Evolutionary conservation across 2,329 filamentous ascomycete species (phyloP), one percentile per base, ranked within the genome.

Genomic region (Colletotrichum theobromicola): DNA sequence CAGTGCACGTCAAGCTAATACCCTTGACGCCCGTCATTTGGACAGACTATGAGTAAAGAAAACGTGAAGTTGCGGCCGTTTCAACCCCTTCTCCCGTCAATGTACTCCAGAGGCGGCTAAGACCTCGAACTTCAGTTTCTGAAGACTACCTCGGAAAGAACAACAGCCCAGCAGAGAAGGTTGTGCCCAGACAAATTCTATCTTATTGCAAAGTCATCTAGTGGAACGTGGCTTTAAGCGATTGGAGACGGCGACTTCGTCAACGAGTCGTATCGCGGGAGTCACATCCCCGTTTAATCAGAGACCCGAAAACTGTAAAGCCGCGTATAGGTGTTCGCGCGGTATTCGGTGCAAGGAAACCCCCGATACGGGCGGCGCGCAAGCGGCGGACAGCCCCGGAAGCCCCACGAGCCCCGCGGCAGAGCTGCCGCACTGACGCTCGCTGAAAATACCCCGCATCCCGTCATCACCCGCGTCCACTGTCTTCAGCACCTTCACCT

Each of bases 281-380:
- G 42, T 3, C 21, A 46, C 21, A 0, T 46, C 21, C 42, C 42
- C 0, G 0, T 21, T 46, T 46, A 21, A 46, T 9, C 6, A 46
- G 42, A 46, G n/a, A 5, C 42, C 42, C 42, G 42, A 46, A 46
- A 46, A 46, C 13, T 46, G 42, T 21, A 13, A 21, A 7, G 0
- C 42, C 12, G 0, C n/a, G 37, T 46, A n/a, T 4, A 0, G 1
- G 37, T n/a, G 10, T 50, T 50, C n/a, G 42, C 10, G 10, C 42
- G 42, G 42, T 50, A 93, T 50, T 50, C 42, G 42, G 42, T 13
- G n/a, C 42, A 50, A 50, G 42, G 42, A 50, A 50, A 50, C 42
- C 42, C 42, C 42, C 42, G 42, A 50, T 50, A n/a, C 42, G 42
- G 42, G 42, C 42, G 42, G 42, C 42, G n/a, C 21, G 42, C 42